Evolutionary conservation across 208 protist species (phyloP), one percentile per base, ranked within the genome.

Genomic region (Naegleria gruberi): DNA sequence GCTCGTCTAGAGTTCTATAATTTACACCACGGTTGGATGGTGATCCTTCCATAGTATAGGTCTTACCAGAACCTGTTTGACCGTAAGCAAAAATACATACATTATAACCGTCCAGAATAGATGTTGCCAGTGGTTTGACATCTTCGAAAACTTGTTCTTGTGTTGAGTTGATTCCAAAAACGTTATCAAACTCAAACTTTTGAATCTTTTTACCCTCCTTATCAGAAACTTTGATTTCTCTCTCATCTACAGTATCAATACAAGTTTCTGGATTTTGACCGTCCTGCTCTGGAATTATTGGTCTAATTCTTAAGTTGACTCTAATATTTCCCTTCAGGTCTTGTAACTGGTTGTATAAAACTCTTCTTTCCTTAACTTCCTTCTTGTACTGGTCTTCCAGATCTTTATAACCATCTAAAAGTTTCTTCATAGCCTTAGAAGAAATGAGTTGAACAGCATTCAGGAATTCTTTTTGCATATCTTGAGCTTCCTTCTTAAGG

Each of bases 51-150:
- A 93, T 91, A 1, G 91, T 93, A 87, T 73, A 90, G 1, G 92
- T 93, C 65, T 93, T 92, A 6, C 90, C 45, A 37, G 51, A n/a
- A 30, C 91, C 92, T 1, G 91, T 93, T 91, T 93, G 92, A 17
- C 94, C 94, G 87, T 95, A 95, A 4, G 93, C 93, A 44, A 95
- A 92, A 57, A 96, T 93, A 90, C 90, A 93, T 12, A 91, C 91
- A 74, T 94, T 93, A 85, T 94, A 95, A 8, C 94, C 94, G 84
- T 96, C 94, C 23, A 96, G 26, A 85, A 90, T 90, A 15, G 93
- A 94, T 19, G 93, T 90, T 42, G 94, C 90, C 23, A 95, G 47
- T 44, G 89, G 92, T 77, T 85, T 34, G 3, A 94, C 91, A 57
- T 95, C 91, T 45, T 91, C 41, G 87, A 94, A 96, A 0, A 96